phyloP scores from a whole-genome alignment of 2,329 filamentous ascomycete genomes.

The Fusarium tjaetaba region DNA sequence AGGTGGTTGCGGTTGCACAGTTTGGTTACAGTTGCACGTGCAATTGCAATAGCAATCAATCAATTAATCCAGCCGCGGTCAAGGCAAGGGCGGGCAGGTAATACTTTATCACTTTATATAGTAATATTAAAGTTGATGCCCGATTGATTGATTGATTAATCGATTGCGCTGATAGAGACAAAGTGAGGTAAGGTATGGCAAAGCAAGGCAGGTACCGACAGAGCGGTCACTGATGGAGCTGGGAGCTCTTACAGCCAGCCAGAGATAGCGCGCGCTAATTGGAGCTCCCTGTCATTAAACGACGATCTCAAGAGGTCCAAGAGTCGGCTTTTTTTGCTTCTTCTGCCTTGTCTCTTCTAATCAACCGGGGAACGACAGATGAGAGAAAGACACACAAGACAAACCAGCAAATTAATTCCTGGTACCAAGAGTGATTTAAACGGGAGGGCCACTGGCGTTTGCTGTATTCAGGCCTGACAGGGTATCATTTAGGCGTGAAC shows the following conservation, averaged over 20 bases:
- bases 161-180: background rate
- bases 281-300: conserved; percentile 21
- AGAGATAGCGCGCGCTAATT: conserved; percentile 35
- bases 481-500: conserved; percentile 6
- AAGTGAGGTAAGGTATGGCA: background rate
- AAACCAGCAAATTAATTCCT: conserved; percentile 8
- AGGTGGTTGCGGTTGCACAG: conserved; percentile 37
- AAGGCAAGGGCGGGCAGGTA: background rate
- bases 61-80: conserved; percentile 15
- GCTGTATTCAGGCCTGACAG: background rate
- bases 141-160: background rate
- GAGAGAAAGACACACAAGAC: conserved; percentile 16
- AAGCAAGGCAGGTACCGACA: conserved; percentile 28
- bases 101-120: background rate
- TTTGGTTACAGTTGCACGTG: conserved; percentile 33
- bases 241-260: conserved; percentile 7
- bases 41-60: conserved; percentile 14
- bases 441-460: background rate
- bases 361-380: conserved; percentile 14
- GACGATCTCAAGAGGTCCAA: conserved; percentile 25
- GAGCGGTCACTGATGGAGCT: conserved; percentile 28
- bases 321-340: background rate
- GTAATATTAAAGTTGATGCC: background rate
- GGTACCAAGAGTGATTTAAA: background rate
- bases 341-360: background rate